A percentile compares a stretch with the other conserved stretches of the same genome.
phyloP scores from a whole-genome alignment of 768 basidiomycete genomes.

The Tulasnella sp. region DNA sequence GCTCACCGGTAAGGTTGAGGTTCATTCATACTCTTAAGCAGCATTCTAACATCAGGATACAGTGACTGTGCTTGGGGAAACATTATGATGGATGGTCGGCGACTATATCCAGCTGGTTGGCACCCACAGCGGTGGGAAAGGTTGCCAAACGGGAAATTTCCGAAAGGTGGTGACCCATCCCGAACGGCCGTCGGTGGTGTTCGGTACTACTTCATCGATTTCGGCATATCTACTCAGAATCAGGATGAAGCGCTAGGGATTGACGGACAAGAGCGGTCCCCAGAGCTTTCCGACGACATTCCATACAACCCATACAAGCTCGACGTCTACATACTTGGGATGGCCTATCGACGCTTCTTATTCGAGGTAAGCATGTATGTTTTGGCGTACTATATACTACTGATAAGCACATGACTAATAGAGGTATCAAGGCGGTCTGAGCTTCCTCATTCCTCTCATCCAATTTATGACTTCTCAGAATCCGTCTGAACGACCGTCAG shows the following conservation, averaged over 20 bases:
- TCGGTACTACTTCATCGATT: constrained; percentile 11
- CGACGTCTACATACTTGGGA: constrained; percentile 12
- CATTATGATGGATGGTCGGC: constrained; percentile 12
- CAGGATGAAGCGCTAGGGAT: constrained; percentile 1
- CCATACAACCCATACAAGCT: constrained; percentile 11
- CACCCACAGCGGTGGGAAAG: background rate
- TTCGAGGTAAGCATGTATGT: background rate
- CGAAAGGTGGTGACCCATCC: background rate
- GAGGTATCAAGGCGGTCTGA: background rate
- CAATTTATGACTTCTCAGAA: background rate
- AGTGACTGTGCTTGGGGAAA: constrained; percentile 12
- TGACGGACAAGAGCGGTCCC: constrained; percentile 5
- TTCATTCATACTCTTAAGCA: background rate
- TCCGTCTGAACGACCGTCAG: background rate
- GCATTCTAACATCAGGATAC: background rate
- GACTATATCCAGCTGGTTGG: background rate
- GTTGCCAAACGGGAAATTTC: background rate
- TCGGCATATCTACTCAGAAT: constrained; percentile 1
- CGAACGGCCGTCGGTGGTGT: background rate
- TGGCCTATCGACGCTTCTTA: background rate
- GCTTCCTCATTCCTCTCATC: constrained; percentile 1
- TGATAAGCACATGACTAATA: background rate
- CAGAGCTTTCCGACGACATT: background rate
- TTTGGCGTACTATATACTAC: background rate
- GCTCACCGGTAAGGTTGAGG: background rate